Evolutionary conservation across 2,329 filamentous ascomycete genomes (phyloP).

Genomic region (Fusarium oxysporum): DNA sequence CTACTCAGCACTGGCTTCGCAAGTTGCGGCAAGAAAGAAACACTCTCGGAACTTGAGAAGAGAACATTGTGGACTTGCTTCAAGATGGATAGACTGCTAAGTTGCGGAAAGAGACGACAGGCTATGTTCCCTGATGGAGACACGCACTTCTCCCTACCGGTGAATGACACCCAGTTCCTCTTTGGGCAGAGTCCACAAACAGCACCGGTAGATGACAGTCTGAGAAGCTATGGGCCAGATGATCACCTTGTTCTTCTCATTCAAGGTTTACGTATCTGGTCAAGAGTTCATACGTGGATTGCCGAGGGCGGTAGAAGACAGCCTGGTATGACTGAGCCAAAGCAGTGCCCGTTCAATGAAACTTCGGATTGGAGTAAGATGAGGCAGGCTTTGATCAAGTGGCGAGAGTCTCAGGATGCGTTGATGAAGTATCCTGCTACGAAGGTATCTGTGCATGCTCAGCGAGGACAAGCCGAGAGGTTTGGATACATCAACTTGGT

Average conservation of each 20-base stretch:
- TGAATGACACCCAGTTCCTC: constrained; percentile 36
- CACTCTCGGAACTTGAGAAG: constrained; percentile 37
- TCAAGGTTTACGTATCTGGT: constrained; percentile 41
- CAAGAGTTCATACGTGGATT: constrained; percentile 39
- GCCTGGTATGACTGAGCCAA: constrained; percentile 36
- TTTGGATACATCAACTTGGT: constrained; percentile 44
- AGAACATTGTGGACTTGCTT: constrained; percentile 43
- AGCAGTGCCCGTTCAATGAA: constrained; percentile 36
- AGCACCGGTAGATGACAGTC: not conserved
- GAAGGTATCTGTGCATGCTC: constrained; percentile 38
- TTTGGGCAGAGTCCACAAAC: constrained; percentile 17
- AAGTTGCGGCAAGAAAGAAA: constrained; percentile 20
- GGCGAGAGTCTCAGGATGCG: constrained; percentile 30
- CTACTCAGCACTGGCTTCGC: constrained; percentile 36
- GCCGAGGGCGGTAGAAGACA: constrained; percentile 39
- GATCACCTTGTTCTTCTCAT: constrained; percentile 33
- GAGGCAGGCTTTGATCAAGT: constrained; percentile 32
- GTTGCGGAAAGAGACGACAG: constrained; percentile 39
- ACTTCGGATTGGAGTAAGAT: constrained; percentile 38
- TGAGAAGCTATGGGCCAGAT: constrained; percentile 8
- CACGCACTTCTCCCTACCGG: constrained; percentile 28
- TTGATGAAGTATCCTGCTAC: constrained; percentile 41
- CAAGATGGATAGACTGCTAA: constrained; percentile 39
- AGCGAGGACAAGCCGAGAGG: constrained; percentile 41
- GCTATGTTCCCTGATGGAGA: constrained; percentile 36